Percentiles rank a stretch among this genome's conserved stretches.
Evolutionary conservation across 208 protist genomes (phyloP).

Genomic region (Leishmania arabica): DNA sequence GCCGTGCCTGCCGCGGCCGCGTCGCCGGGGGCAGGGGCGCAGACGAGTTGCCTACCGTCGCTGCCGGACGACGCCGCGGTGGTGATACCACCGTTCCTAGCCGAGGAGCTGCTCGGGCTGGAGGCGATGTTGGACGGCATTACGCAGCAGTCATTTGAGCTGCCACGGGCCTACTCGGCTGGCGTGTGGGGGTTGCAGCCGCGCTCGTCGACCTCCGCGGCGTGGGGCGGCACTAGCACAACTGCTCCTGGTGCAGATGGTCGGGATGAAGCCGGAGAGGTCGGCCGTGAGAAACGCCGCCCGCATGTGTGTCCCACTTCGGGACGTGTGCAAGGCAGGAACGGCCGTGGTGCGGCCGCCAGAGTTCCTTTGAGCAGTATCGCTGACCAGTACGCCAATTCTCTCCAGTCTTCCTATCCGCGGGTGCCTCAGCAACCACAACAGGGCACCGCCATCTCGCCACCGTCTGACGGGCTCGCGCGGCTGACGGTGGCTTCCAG

Average conservation of each 20-base stretch:
- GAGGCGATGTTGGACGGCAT: slow-evolving; percentile 68
- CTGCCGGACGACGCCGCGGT: slow-evolving; percentile 38
- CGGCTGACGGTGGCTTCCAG: not conserved
- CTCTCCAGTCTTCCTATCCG: slow-evolving; percentile 26
- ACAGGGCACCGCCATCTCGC: not conserved
- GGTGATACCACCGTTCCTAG: slow-evolving; percentile 68
- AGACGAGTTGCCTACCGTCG: slow-evolving; percentile 15
- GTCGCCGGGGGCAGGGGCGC: not conserved
- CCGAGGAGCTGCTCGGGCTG: slow-evolving; percentile 71
- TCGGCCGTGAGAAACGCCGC: not conserved
- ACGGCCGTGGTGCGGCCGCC: not conserved
- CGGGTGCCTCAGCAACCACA: slow-evolving; percentile 13
- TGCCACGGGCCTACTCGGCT: slow-evolving; percentile 18
- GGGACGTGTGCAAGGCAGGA: not conserved
- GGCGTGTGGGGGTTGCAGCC: slow-evolving; percentile 18
- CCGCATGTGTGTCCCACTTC: not conserved
- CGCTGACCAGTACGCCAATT: slow-evolving; percentile 24
- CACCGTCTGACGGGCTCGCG: not conserved
- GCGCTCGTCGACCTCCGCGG: not conserved
- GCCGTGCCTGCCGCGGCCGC: not conserved
- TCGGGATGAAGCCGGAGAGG: not conserved
- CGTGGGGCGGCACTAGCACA: slow-evolving; percentile 2
- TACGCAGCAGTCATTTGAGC: slow-evolving; percentile 70
- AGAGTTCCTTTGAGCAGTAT: slow-evolving; percentile 10
- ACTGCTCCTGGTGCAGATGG: not conserved